Conservation (phyloP, 257 asterid species). For the Anisodus tanguticus region DNA sequence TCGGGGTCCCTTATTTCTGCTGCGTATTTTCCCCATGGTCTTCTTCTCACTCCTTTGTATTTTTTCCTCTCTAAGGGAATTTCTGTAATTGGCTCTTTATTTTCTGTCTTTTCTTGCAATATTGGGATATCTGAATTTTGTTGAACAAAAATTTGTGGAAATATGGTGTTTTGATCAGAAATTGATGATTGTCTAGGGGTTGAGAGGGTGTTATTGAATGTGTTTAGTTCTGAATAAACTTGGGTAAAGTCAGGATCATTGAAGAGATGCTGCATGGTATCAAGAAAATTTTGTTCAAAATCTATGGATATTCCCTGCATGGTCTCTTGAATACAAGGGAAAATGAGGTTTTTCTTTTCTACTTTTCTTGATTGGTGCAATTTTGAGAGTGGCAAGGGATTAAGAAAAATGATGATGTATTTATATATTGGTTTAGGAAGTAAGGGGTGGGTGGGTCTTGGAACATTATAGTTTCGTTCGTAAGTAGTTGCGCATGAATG, state of each 20-base stretch:
- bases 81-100: not conserved
- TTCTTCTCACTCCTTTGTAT: slow-evolving; percentile 26
- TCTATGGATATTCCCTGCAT: not conserved
- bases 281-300: slow-evolving; percentile 8
- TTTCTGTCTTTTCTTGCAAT: not conserved
- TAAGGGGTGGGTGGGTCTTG: too few relatives aligned
- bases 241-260: slow-evolving; percentile 1
- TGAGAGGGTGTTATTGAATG: not conserved
- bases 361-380: too few relatives aligned
- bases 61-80: not conserved
- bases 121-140: not conserved
- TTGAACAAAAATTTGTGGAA: not conserved
- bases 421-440: too few relatives aligned
- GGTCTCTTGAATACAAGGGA: too few relatives aligned
- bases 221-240: not conserved
- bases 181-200: not conserved
- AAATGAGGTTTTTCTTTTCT: too few relatives aligned
- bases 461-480: too few relatives aligned
- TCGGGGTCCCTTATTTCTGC: slow-evolving; percentile 28
- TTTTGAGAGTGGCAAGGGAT: too few relatives aligned
- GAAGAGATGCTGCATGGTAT: slow-evolving; percentile 18
- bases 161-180: not conserved
- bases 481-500: too few relatives aligned
- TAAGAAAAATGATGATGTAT: too few relatives aligned
- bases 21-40: slow-evolving; percentile 30